Evolutionary conservation across 2,329 filamentous ascomycete genomes (phyloP), one percentile per base, ranked within the genome.

Genomic region (Colletotrichum orchidophilum): DNA sequence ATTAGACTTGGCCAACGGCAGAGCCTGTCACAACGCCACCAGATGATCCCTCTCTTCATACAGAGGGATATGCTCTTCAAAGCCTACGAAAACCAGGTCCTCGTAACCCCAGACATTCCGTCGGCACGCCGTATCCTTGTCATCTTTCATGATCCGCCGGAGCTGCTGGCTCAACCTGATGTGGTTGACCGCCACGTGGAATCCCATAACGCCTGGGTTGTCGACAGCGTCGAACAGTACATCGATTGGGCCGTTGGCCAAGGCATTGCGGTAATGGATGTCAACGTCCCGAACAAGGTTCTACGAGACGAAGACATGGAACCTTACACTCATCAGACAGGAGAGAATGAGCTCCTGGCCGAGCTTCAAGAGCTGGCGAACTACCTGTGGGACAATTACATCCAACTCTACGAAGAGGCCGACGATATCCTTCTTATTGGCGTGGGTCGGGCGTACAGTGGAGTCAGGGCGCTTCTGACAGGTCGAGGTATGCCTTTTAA

Each of bases 311-410:
- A 91, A 74, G 87, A 89, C 70, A 81, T 81, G 13, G 86, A 89
- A 42, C 77, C 86, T 1, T 86, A 82, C 71, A 86, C 82, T 2
- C 83, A 85, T 0, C 77, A 80, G 2, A 79, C 82, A 31, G 81
- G 82, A 33, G 88, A 88, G 74, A 82, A 80, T 62, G 81, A 80
- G 1, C 78, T 90, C 8, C 87, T 92, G 73, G 84, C 86, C 65
- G 88, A 89, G 80, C 91, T 89, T 0, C 90, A 93, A 73, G 91
- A 96, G 72, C 84, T 98, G 12, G 90, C 96, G 5, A 91, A 88
- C 71, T 98, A 97, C 77, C 85, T 99, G 15, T 99, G 96, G 96
- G 95, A 98, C 76, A 99, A 99, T 78, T 98, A 98, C 78, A 90
- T 99, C 24, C 94, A 97, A 84, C 86, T 93, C 35, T 91, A 91